Base-by-base conservation (phyloP, 2,329 filamentous ascomycete genomes). In the Parastagonospora avenae region DNA sequence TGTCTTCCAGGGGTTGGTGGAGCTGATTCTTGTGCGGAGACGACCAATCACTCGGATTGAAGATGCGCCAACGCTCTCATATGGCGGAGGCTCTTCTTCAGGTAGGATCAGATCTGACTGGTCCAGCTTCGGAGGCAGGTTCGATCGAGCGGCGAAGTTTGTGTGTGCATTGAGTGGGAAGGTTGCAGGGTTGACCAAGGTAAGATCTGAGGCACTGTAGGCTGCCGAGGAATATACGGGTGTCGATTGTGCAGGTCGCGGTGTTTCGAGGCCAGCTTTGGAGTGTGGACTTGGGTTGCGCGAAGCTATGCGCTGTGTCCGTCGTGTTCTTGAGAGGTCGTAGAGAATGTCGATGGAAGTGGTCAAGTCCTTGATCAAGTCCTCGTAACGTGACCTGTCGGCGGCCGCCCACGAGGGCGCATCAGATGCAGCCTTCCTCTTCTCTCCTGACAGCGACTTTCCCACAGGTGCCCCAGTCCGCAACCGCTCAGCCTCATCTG, bases 261-360 rank as follows among this genome's bases (percentile, higher is more conserved):
- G 44, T 5, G 60, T 58, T 19, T 66, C 63, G 19, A 52, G 44
- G 19, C 51, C 49, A 29, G 56, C 32, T 50, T 71, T 71, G 36
- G 50, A 29, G 24, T 55, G 52, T 19, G 63, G 55, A 24, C 55
- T 59, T 14, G 46, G 46, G 43, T 48, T 28, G 52, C 58, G 40
- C 55, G 64, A 40, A 33, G 43, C 48, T 32, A 46, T 54, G 43
- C 61, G 57, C 15, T 60, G 67, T n/a, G 78, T 76, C 54, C 80
- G 76, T 15, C 88, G 79, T 11, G 87, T 88, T 42, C 86, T 78
- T 0, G 89, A 91, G 11, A 92, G 78, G 64, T 92, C 88, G 69
- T 90, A 92, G 1, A 93, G 80, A 0, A 87, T 91, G 72, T 92
- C 90, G 68, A 92, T 91, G 2, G 88, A 91, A 5, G 85, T 84